Evolutionary conservation across 2,329 filamentous ascomycete species (phyloP), one percentile per base, ranked within the genome.

Genomic region (Arthrinium puccinioides): DNA sequence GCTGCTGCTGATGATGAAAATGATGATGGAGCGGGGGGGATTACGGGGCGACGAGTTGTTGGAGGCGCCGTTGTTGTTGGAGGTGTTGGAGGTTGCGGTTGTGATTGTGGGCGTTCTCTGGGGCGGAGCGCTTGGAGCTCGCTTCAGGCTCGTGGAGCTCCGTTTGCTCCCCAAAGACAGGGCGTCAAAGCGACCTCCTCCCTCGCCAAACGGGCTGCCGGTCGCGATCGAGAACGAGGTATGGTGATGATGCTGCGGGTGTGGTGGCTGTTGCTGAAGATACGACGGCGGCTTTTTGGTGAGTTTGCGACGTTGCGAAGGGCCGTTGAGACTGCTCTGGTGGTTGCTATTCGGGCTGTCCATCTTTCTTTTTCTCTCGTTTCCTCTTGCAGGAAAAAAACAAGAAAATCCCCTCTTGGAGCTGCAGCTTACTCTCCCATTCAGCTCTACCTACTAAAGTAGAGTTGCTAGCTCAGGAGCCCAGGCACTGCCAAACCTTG

Each of bases 141-240:
- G 70, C 57, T 67, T 72, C 56, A 81, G 66, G 58, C 73, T 79
- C 52, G 72, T 70, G 48, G 76, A 78, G 70, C 76, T 81, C 60
- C 71, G 70, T 67, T 78, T 33, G 66, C 72, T 79, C 60, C 70
- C 67, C 50, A 79, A 61, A 48, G 72, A 77, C 26, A 20, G 35
- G 20, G 26, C 21, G 26, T 36, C 74, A 63, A 68, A 65, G 50
- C 63, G 61, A 62, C 65, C 62, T 64, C 76, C 71, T 63, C 70
- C 60, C 26, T 25, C 29, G 21, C n/a, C 21, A n/a, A n/a, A n/a
- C n/a, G n/a, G n/a, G n/a, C n/a, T n/a, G 38, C 18, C 26, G 16
- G 55, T 63, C 66, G 54, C 65, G 42, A 48, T 41, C 14, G 53
- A 66, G 34, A 62, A 69, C 45, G 69, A 64, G 54, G 72, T 65